These are phyloP conservation scores for Monilinia polystroma DNA, from an alignment of 2,329 filamentous ascomycete species.

Conservation along the genomic window DNA sequence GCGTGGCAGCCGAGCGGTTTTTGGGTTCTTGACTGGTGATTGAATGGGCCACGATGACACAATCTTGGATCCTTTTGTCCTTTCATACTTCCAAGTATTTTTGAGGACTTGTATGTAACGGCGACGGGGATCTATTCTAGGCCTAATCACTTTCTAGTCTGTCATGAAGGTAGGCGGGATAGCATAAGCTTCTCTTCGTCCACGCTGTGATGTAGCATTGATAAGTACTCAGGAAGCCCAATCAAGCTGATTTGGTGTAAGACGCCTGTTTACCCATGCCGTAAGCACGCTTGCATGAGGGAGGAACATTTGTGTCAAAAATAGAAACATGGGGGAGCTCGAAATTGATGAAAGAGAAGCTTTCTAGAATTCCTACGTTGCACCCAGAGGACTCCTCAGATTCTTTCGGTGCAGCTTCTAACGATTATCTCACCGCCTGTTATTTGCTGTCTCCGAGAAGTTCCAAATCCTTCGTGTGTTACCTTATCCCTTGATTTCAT, in stretches of 20 bases:
- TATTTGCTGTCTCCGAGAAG: constrained; percentile 5
- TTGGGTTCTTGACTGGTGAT: constrained; percentile 7
- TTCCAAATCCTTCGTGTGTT: constrained; percentile 19
- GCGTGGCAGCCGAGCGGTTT: constrained; percentile 22
- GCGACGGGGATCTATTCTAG: constrained; percentile 3
- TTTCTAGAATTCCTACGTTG: constrained; percentile 20
- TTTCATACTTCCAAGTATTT: not conserved
- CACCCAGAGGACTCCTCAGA: not conserved
- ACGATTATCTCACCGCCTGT: constrained; percentile 15
- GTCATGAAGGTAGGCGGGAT: not conserved
- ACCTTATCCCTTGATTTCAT: constrained; percentile 3
- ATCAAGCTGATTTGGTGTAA: constrained; percentile 21
- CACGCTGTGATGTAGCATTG: constrained; percentile 18
- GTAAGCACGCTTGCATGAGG: constrained; percentile 13
- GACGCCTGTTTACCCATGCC: constrained; percentile 6
- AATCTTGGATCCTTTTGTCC: constrained; percentile 17
- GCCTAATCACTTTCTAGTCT: not conserved
- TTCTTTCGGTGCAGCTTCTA: constrained; percentile 14
- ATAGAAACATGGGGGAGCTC: constrained; percentile 17
- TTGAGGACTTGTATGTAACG: not conserved
- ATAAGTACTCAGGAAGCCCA: constrained; percentile 13
- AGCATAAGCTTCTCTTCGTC: constrained; percentile 22
- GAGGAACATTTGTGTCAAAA: constrained; percentile 8
- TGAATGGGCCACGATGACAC: constrained; percentile 18
- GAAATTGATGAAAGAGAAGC: not conserved